Percentiles rank a stretch among this genome's conserved stretches.
Evolutionary conservation across 2,329 filamentous ascomycete species (phyloP).

Genomic region (Helicocarpus griseus): DNA sequence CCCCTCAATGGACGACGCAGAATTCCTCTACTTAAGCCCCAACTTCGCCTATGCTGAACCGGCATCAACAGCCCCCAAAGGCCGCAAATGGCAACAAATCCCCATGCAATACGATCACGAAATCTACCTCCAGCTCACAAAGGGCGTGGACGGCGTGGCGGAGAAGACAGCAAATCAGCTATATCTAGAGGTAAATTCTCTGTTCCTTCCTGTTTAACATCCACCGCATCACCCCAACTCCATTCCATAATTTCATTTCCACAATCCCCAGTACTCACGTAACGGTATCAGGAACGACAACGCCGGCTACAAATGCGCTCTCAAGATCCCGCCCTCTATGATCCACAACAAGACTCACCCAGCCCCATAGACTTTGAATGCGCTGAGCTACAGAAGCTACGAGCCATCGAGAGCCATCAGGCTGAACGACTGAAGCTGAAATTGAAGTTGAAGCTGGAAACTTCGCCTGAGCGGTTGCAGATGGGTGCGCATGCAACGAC

Average conservation of each 20-base stretch:
- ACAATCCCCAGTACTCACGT: not conserved
- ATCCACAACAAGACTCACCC: constrained; percentile 16
- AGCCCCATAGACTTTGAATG: constrained; percentile 22
- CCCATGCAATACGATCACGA: constrained; percentile 24
- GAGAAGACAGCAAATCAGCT: constrained; percentile 24
- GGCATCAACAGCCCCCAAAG: not conserved
- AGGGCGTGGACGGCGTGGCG: constrained; percentile 11
- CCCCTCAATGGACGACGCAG: not conserved
- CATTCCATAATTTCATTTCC: not conserved
- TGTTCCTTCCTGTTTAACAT: not conserved
- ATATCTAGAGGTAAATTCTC: constrained; percentile 19
- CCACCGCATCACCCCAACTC: not conserved
- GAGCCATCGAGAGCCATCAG: constrained; percentile 1
- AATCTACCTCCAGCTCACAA: constrained; percentile 21
- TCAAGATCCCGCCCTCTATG: constrained; percentile 20
- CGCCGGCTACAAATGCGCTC: constrained; percentile 16
- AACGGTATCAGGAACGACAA: constrained; percentile 18
- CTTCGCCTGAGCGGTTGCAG: too few species aligned
- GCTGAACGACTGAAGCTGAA: not conserved
- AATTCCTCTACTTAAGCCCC: constrained; percentile 1
- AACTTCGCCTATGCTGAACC: constrained; percentile 3
- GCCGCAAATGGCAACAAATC: constrained; percentile 1
- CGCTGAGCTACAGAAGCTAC: constrained; percentile 11
- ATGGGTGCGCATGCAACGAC: not conserved
- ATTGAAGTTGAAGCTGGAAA: too few species aligned